Conservation (phyloP, 2,329 filamentous ascomycete species). For the Hirsutella rhossiliensis region DNA sequence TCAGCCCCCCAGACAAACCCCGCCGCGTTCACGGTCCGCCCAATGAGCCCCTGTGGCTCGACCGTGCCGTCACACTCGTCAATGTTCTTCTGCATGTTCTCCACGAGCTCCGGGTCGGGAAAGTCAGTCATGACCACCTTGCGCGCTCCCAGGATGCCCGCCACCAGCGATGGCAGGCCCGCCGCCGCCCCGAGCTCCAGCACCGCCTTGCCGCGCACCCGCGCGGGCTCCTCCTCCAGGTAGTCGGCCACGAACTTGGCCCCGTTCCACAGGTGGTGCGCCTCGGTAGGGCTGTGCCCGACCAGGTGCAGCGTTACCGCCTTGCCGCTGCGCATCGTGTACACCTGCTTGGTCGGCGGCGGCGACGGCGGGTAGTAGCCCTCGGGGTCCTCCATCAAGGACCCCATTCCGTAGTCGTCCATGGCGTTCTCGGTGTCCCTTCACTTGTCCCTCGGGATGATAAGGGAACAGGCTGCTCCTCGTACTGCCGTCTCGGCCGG, state of each 20-base stretch:
- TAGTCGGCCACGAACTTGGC: constrained; percentile 66
- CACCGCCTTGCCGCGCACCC: constrained; percentile 57
- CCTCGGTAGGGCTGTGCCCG: constrained; percentile 80
- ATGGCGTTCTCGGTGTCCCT: constrained; percentile 14
- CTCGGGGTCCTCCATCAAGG: constrained; percentile 69
- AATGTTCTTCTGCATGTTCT: constrained; percentile 70
- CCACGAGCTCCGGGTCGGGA: constrained; percentile 71
- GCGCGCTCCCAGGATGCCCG: constrained; percentile 57
- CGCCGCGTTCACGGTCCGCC: constrained; percentile 36
- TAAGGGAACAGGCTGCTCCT: too few relatives aligned
- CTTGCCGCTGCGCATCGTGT: constrained; percentile 55
- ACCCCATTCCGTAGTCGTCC: constrained; percentile 24
- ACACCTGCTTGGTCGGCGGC: constrained; percentile 59
- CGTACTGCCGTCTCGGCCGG: too few relatives aligned
- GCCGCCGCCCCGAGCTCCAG: constrained; percentile 85
- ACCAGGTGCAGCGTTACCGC: constrained; percentile 65
- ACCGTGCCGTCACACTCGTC: constrained; percentile 33
- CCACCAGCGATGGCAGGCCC: constrained; percentile 71
- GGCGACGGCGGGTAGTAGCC: constrained; percentile 72
- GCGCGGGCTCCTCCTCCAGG: constrained; percentile 55
- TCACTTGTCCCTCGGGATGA: background rate
- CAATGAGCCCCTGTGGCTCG: background rate
- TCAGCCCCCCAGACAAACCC: constrained; percentile 80
- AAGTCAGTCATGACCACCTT: constrained; percentile 78
- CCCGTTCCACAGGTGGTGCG: constrained; percentile 86